A percentile compares a stretch with the other conserved stretches of the same genome.
Evolutionary conservation across 345 rosid genomes (phyloP).

Genomic region (Citrus mangshanensis): DNA sequence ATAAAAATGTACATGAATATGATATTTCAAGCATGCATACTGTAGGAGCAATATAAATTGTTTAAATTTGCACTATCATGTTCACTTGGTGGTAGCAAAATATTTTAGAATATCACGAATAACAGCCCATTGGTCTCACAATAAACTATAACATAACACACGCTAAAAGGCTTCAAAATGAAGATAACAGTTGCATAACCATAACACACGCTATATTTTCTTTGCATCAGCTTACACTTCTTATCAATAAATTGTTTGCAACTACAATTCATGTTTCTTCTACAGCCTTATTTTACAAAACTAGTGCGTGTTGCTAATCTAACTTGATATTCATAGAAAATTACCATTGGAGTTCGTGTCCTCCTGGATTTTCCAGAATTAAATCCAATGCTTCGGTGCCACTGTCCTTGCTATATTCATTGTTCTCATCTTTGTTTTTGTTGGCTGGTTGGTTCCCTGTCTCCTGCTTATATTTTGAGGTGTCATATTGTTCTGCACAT

Average conservation of each 20-base stretch:
- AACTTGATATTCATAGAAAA: not conserved
- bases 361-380: constrained; percentile 32
- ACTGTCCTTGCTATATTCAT: constrained; percentile 18
- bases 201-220: too few relatives aligned
- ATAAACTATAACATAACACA: not conserved
- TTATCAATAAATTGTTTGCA: not conserved
- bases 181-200: too few relatives aligned
- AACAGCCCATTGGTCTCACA: not conserved
- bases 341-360: not conserved
- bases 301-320: not conserved
- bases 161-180: too few relatives aligned
- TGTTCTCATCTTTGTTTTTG: constrained; percentile 33
- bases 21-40: not conserved
- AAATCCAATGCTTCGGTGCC: constrained; percentile 32
- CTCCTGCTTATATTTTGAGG: constrained; percentile 22
- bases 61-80: not conserved
- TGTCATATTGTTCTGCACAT: constrained; percentile 28
- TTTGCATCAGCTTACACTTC: too few relatives aligned
- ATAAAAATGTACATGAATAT: not conserved
- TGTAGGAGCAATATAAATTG: not conserved
- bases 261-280: not conserved
- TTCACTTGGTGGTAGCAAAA: not conserved
- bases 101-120: not conserved
- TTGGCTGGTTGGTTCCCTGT: constrained; percentile 15
- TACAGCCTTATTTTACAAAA: not conserved